A percentile compares a stretch with the other conserved stretches of the same genome.
Evolutionary conservation across 169 alveolate genomes (phyloP).

Genomic region (Plasmodium blacklocki): DNA sequence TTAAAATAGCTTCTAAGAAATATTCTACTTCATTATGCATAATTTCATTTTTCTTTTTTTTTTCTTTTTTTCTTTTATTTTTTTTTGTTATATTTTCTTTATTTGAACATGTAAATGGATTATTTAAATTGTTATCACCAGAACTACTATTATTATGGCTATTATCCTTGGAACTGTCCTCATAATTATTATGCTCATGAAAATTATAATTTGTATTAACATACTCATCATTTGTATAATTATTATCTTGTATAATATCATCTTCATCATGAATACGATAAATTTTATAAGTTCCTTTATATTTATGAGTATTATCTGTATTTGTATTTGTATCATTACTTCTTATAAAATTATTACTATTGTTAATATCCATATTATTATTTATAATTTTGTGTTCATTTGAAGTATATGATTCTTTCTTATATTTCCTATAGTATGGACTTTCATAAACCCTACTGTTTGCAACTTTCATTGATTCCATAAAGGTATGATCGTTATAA

Average conservation of each 20-base stretch:
- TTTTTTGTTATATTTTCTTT: background rate
- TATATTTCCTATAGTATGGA: background rate
- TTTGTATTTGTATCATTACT: too few relatives aligned
- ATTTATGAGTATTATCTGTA: too few relatives aligned
- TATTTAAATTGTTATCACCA: background rate
- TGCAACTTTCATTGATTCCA: background rate
- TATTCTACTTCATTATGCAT: constrained; percentile 2
- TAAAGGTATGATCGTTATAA: background rate
- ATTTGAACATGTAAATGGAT: background rate
- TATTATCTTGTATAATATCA: too few relatives aligned
- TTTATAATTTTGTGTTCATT: background rate
- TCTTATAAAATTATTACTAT: too few relatives aligned
- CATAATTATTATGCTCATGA: background rate
- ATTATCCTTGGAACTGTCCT: background rate
- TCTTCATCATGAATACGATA: too few relatives aligned
- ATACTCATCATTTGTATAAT: too few relatives aligned
- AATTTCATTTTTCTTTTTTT: background rate
- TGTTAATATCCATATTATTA: background rate
- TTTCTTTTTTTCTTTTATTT: background rate
- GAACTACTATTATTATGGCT: background rate
- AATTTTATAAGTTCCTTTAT: too few relatives aligned
- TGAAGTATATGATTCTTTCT: background rate
- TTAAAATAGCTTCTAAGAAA: constrained; percentile 35
- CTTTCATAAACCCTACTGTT: background rate
- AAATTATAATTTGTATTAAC: background rate